phyloP scores from a whole-genome alignment of 2,329 filamentous ascomycete species.

The Neonectria coccinea region DNA sequence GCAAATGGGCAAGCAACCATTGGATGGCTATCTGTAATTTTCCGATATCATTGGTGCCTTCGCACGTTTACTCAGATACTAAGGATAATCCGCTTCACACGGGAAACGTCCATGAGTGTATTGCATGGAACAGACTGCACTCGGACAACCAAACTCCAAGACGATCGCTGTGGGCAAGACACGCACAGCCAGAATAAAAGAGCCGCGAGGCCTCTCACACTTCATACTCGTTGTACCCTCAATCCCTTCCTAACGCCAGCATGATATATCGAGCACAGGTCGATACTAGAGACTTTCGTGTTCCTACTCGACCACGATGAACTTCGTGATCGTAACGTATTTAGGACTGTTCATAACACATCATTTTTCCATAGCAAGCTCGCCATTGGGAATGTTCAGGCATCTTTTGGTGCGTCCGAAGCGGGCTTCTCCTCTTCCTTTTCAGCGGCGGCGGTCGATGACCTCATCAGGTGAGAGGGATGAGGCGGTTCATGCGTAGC shows the following conservation, averaged over 20 bases:
- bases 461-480: constrained; percentile 61
- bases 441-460: constrained; percentile 58
- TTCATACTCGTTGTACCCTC: neutral
- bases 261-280: constrained; percentile 12
- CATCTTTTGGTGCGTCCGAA: constrained; percentile 30
- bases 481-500: constrained; percentile 59
- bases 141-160: neutral
- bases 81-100: neutral
- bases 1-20: neutral
- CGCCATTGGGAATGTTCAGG: constrained; percentile 22
- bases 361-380: neutral
- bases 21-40: neutral
- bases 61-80: neutral
- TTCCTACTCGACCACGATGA: constrained; percentile 21
- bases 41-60: no score
- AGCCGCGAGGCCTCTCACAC: neutral
- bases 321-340: constrained; percentile 31
- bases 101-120: no score
- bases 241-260: constrained; percentile 28
- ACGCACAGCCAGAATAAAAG: neutral
- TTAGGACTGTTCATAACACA: constrained; percentile 9
- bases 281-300: constrained; percentile 8
- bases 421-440: constrained; percentile 46
- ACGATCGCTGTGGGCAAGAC: constrained; percentile 1
- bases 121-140: neutral